Evolutionary conservation across 106 monocot genomes (phyloP), one percentile per base, ranked within the genome.

Genomic region (Allium fistulosum): DNA sequence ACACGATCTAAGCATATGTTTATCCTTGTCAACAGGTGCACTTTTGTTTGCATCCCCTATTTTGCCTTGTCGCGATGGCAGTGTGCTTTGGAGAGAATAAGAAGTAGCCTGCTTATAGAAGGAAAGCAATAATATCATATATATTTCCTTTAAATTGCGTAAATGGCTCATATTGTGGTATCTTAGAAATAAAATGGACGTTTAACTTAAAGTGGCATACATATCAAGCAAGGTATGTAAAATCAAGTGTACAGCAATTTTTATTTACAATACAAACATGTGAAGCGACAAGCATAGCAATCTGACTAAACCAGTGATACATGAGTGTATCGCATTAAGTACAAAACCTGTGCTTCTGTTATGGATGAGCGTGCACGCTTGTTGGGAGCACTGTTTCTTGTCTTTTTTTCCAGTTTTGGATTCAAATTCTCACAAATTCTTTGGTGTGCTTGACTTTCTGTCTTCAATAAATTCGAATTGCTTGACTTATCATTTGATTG

Each of bases 281-380:
- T 22, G 27, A 51, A 67, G 52, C 26, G 26, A 53, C 13, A 37
- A 37, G 37, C 37, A 37, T 37, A 5, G 37, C 37, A 37, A 37
- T 37, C 37, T 37, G 37, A 37, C 2, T 37, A 37, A 37, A 37
- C 37, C 37, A 37, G 37, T 37, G 2, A 37, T 37, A 37, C 4
- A 37, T 37, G 1, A 37, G 37, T 37, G 37, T 37, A 37, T 37
- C 37, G 49, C 28, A 62, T 49, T 47, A 81, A 67, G 78, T 76
- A 92, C 88, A 79, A 83, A 37, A 95, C 94, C 83, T 85, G 77
- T 81, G 79, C 76, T 72, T 96, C 96, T 49, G 72, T 81, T 74
- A 88, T 65, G 17, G 96, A 96, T 11, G 96, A 84, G 51, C 96
- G 92, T 66, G 77, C 69, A 49, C 96, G 96, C 64, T 84, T 92